phyloP scores from a whole-genome alignment of 345 rosid genomes.

The Cardiospermum halicacabum region DNA sequence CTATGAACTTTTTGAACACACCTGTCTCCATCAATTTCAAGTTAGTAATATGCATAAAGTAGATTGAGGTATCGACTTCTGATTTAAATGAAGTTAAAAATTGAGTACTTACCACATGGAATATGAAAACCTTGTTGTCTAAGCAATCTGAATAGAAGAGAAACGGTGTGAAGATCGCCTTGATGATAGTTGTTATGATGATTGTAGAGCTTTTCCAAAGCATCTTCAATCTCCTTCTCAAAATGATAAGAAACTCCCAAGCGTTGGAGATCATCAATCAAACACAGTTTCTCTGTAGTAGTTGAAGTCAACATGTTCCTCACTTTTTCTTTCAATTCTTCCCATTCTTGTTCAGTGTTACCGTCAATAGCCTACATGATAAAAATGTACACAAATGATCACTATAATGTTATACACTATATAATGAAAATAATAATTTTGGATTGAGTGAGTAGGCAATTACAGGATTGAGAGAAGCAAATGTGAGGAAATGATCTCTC shows the following conservation, averaged over 20 bases:
- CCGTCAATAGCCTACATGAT: conserved; percentile 9
- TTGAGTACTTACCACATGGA: not conserved
- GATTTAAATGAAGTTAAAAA: too few relatives aligned
- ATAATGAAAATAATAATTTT: too few relatives aligned
- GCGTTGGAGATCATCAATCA: conserved; percentile 31
- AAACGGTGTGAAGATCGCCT: conserved; percentile 6
- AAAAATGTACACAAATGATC: too few relatives aligned
- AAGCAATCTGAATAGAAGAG: conserved; percentile 26
- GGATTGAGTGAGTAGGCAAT: too few relatives aligned
- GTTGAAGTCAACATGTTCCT: conserved; percentile 13
- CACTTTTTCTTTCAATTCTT: conserved; percentile 20
- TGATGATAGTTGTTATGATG: not conserved
- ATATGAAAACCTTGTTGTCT: conserved; percentile 24
- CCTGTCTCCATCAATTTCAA: conserved; percentile 24
- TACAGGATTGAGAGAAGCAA: too few relatives aligned
- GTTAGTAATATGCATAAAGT: too few relatives aligned
- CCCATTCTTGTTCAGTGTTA: not conserved
- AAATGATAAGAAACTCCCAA: conserved; percentile 14
- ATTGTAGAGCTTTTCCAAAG: too few relatives aligned
- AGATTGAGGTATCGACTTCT: too few relatives aligned
- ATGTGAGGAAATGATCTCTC: too few relatives aligned
- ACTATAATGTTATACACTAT: too few relatives aligned
- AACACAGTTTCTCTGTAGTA: not conserved
- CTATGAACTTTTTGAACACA: conserved; percentile 24
- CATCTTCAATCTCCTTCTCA: too few relatives aligned